These are phyloP conservation scores for Melaleuca quinquenervia DNA, from an alignment of 345 rosid genomes.

Conservation along the genomic window DNA sequence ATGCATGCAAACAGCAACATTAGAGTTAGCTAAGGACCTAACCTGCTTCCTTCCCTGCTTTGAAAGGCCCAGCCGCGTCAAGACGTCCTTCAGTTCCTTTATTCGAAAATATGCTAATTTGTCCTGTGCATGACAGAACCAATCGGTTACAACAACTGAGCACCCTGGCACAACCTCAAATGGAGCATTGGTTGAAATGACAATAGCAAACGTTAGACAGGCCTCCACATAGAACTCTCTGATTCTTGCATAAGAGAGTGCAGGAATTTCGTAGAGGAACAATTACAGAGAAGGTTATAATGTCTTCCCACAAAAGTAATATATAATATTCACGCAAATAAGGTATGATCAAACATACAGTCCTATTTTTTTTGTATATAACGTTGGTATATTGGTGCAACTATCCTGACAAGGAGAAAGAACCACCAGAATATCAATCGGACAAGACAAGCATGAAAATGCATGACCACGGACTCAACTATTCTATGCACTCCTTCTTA, in stretches of 20 bases:
- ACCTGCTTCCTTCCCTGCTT: conserved; percentile 99
- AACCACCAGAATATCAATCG: not conserved
- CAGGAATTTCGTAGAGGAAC: not conserved
- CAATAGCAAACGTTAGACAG: not conserved
- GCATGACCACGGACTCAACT: not conserved
- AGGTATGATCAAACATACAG: not conserved
- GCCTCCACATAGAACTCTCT: not conserved
- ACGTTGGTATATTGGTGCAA: not conserved
- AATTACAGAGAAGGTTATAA: not conserved
- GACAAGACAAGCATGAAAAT: not conserved
- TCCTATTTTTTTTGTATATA: not conserved
- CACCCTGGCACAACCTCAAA: not conserved
- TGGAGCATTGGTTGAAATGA: not conserved
- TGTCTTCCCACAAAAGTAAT: not conserved
- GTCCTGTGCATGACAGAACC: conserved; percentile 31
- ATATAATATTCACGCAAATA: not conserved
- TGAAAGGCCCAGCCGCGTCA: conserved; percentile 78
- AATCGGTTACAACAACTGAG: not conserved
- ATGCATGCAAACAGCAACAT: not conserved
- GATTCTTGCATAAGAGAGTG: not conserved
- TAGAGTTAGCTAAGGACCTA: not conserved
- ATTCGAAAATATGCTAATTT: conserved; percentile 77
- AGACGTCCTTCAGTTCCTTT: conserved; percentile 94
- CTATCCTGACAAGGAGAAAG: not conserved
- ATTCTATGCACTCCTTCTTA: not conserved